Conservation (phyloP, 1,284 basidiomycete species). For the Kalmanozyma brasiliensis region DNA sequence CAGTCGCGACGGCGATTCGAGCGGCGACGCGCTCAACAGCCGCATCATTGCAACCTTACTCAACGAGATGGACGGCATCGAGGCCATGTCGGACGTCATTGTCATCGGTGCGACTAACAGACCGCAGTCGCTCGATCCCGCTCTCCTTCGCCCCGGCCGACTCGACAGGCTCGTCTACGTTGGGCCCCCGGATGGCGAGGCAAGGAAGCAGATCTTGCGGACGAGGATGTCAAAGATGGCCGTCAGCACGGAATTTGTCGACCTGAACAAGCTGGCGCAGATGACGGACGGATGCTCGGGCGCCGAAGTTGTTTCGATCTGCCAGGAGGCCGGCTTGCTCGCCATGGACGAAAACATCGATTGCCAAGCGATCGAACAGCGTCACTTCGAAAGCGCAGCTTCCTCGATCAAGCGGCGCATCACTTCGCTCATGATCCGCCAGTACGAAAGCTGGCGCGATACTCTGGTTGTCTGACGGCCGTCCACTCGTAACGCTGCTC, state of each 20-base stretch:
- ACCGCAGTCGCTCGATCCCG: slow-evolving; percentile 91
- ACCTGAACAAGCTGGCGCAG: slow-evolving; percentile 77
- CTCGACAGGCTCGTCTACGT: slow-evolving; percentile 96
- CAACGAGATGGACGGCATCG: slow-evolving; percentile 97
- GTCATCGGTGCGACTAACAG: slow-evolving; percentile 96
- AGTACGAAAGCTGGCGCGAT: slow-evolving; percentile 56
- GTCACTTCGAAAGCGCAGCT: slow-evolving; percentile 82
- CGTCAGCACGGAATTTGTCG: slow-evolving; percentile 75
- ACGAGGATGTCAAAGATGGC: slow-evolving; percentile 85
- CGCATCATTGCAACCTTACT: slow-evolving; percentile 91
- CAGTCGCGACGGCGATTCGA: slow-evolving; percentile 75
- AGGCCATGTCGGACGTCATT: slow-evolving; percentile 89
- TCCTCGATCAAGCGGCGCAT: slow-evolving; percentile 81
- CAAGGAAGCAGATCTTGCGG: slow-evolving; percentile 83
- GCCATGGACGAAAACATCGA: slow-evolving; percentile 88
- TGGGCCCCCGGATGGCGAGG: slow-evolving; percentile 83
- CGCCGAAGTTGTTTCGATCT: slow-evolving; percentile 89
- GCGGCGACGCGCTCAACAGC: slow-evolving; percentile 75
- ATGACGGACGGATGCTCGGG: slow-evolving; percentile 89
- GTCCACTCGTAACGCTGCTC: too few relatives aligned
- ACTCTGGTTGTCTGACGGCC: slow-evolving; percentile 33
- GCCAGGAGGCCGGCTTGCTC: slow-evolving; percentile 92
- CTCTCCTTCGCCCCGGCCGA: slow-evolving; percentile 91
- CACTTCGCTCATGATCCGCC: slow-evolving; percentile 76
- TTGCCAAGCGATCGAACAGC: slow-evolving; percentile 78